Base-by-base conservation (phyloP, 2,329 filamentous ascomycete genomes). In the Verruconis gallopava region DNA sequence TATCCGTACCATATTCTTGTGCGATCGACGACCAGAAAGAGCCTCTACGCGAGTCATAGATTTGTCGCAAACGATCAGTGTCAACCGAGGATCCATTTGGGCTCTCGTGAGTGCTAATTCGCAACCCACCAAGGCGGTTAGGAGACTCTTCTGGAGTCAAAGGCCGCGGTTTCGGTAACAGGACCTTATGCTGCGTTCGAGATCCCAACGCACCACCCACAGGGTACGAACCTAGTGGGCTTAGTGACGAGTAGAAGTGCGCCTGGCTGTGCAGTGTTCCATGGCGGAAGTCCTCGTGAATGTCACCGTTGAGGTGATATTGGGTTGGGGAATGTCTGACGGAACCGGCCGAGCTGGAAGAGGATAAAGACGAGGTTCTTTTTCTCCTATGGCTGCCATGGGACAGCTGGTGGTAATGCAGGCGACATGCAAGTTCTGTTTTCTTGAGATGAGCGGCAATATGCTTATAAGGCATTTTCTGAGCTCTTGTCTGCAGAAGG, bases 391-490 rank as follows among this genome's bases (percentile, higher is more conserved):
- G 84, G 66, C 75, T 84, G 45, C 82, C 82, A 57, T 86, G 83
- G 49, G 80, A 85, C 48, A 91, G 72, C 56, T 91, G 84, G 55
- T 93, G 84, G 58, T 85, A 89, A 62, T 91, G 85, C 48, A 93
- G 73, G 48, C 85, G 83, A 64, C 84, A 93, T 37, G 84, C 84
- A 46, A 91, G 69, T 65, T 91, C 84, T 1, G 84, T 91, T 69
- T 91, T 93, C 64, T 86, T 85, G 51, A 91, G 67, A 53, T 88
- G 80, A 45, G 79, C 75, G 45, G 84, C 84, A 56, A 91, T 91
- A 58, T 89, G 82, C 69, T 89, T 91, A 64, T 91, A 91, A 1
- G 84, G 84, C 77, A 89, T 85, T 65, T 89, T 89, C 55, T 88
- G 81, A 54, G 84, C 74, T 45, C 84, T 81, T 46, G 81, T 88